Percentiles rank a stretch among this genome's conserved stretches.
phyloP scores from a whole-genome alignment of 2,329 filamentous ascomycete genomes.

The Xylariaceae sp. region DNA sequence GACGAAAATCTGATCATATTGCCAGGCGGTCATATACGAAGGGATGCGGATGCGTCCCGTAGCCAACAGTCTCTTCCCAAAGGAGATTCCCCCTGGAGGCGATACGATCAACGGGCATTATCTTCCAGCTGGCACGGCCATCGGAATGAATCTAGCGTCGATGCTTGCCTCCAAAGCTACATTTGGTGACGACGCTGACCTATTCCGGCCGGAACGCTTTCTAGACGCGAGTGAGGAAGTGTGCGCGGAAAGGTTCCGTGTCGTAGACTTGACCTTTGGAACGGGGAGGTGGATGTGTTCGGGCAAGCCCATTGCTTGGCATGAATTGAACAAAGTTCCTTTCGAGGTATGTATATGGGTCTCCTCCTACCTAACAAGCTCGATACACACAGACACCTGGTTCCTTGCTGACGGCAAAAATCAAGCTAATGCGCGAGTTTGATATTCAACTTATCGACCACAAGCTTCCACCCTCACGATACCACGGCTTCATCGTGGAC shows the following conservation, averaged over 20 bases:
- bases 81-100: conserved; percentile 27
- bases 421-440: conserved; percentile 25
- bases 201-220: conserved; percentile 44
- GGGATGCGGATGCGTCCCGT: conserved; percentile 35
- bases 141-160: conserved; percentile 34
- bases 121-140: conserved; percentile 34
- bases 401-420: neutral
- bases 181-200: conserved; percentile 35
- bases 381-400: neutral
- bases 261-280: conserved; percentile 38
- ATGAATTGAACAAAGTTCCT: conserved; percentile 40
- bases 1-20: neutral
- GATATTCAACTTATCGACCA: conserved; percentile 29
- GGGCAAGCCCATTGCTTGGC: conserved; percentile 38
- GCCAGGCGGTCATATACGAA: conserved; percentile 35
- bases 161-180: conserved; percentile 30
- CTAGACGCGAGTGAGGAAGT: conserved; percentile 32
- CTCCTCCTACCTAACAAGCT: neutral
- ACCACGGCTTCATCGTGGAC: conserved; percentile 23
- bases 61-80: conserved; percentile 24
- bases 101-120: conserved; percentile 30
- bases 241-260: conserved; percentile 31
- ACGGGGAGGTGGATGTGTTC: conserved; percentile 38
- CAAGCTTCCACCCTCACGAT: conserved; percentile 12
- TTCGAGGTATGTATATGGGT: conserved; percentile 34